Base-by-base conservation (phyloP, 371 early-diverging fungal genomes). In the Rhizopus arrhizus region DNA sequence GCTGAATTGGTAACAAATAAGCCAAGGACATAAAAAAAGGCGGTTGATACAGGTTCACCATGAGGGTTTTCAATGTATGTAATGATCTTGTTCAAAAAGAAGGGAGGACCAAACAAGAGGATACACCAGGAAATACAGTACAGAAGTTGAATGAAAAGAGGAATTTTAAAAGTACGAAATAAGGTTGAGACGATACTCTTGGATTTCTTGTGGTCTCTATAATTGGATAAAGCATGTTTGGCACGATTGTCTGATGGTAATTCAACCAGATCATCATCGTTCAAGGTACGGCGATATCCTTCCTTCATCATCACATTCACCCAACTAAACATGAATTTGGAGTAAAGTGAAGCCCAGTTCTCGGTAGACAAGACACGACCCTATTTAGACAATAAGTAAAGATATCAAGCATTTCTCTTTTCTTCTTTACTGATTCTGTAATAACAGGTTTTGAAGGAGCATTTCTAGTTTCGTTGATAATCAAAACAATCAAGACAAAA, bases 21-120 rank as follows among this genome's bases (percentile, higher is more conserved):
- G 1, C 85, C 87, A 36, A 85, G 54, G 0, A 87, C 88, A 51
- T 85, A 87, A n/a, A 85, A 57, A 40, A 81, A 89, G 1, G 86
- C 84, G 6, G 75, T 68, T 5, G 66, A 49, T 1, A 62, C 62
- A 15, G 80, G 74, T 31, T 50, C 46, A 1, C 67, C 70, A 45
- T 66, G 33, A 13, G 48, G 53, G 54, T 77, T 63, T 64, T 87
- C 85, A 55, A 86, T 78, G 59, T 72, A 84, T 35, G 67, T 68
- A 66, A 87, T 71, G 42, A 85, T 82, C 71, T 68, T 71, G 71
- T 84, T 84, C 55, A 84, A 73, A 52, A 79, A 85, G 56, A 67
- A 75, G 2, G 86, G 83, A 45, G 86, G 83, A 48, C 78, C 83
- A 64, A 83, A 83, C 62, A 84, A 72, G 28, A 77, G 42, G 2